phyloP scores from a whole-genome alignment of 495 filamentous ascomycete genomes.

The Penicillium dipodomyicola region DNA sequence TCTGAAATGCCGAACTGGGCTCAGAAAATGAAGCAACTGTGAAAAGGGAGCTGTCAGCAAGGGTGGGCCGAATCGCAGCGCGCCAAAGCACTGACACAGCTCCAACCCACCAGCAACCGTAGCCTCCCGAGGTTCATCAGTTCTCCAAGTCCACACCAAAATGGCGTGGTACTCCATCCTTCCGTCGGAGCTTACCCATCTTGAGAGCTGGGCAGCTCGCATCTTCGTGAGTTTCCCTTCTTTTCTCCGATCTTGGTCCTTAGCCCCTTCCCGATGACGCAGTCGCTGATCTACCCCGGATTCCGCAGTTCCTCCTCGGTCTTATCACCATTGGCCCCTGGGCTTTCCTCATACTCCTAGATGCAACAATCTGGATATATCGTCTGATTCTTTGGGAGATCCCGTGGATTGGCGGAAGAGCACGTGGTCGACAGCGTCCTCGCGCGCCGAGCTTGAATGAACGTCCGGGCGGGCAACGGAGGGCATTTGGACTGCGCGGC shows the following conservation, averaged over 20 bases:
- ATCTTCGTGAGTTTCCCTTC: conserved; percentile 54
- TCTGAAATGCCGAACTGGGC: neutral
- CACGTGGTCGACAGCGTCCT: conserved; percentile 58
- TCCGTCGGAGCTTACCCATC: conserved; percentile 49
- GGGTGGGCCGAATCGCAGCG: conserved; percentile 2
- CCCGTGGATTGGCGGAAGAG: conserved; percentile 61
- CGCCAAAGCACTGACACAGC: neutral
- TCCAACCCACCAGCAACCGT: conserved; percentile 10
- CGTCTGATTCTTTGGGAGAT: conserved; percentile 58
- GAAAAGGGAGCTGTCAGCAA: neutral
- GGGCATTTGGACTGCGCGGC: conserved; percentile 48
- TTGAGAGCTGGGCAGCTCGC: conserved; percentile 64
- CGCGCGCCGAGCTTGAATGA: conserved; percentile 63
- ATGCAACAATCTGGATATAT: conserved; percentile 62
- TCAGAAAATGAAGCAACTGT: neutral
- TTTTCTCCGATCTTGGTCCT: neutral
- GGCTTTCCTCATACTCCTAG: conserved; percentile 63
- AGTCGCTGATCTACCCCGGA: conserved; percentile 7
- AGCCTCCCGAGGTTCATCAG: conserved; percentile 5
- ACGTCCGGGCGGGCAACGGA: conserved; percentile 52
- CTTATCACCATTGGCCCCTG: conserved; percentile 66
- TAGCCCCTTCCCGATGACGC: conserved; percentile 3
- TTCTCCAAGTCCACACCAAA: neutral
- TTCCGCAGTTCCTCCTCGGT: conserved; percentile 59
- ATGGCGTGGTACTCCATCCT: conserved; percentile 70